Evolutionary conservation across 805 yeast species (phyloP).

Genomic region (Teunomyces barrocoloradensis): DNA sequence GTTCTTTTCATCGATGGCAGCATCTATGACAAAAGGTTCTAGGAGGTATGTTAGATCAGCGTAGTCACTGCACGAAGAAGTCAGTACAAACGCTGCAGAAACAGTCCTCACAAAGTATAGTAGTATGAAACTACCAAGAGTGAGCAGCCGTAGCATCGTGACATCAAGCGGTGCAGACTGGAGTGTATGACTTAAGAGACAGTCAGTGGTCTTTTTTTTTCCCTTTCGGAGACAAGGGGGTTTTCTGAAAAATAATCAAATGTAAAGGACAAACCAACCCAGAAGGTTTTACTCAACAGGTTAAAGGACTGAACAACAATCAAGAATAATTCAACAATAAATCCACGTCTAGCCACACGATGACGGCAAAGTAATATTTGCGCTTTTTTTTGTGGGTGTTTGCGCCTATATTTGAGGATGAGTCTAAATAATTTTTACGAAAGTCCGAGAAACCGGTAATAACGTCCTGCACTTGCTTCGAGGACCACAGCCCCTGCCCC

Average conservation of each 20-base stretch:
- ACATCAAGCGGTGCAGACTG: neutral
- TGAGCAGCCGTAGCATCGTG: neutral
- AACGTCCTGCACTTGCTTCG: no score
- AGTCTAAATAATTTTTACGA: no score
- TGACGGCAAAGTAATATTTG: no score
- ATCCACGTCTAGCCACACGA: no score
- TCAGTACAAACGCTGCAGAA: conserved; percentile 1
- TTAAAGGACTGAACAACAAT: no score
- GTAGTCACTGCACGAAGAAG: conserved; percentile 11
- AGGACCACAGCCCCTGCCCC: no score
- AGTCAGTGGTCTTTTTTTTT: neutral
- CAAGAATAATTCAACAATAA: no score
- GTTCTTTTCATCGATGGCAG: conserved; percentile 30
- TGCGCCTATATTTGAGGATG: no score
- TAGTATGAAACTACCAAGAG: neutral
- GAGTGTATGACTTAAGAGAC: neutral
- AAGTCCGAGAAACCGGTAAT: no score
- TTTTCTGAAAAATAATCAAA: neutral
- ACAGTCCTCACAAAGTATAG: neutral
- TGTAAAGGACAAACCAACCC: no score
- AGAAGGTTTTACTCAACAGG: no score
- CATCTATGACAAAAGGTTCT: conserved; percentile 31
- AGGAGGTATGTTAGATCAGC: conserved; percentile 10
- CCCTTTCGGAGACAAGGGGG: neutral
- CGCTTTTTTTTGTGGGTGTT: no score